Percentiles rank a stretch among this genome's conserved stretches.
Conservation (phyloP, 192 early-diverging fungal species). For the Umbelopsis sp. region DNA sequence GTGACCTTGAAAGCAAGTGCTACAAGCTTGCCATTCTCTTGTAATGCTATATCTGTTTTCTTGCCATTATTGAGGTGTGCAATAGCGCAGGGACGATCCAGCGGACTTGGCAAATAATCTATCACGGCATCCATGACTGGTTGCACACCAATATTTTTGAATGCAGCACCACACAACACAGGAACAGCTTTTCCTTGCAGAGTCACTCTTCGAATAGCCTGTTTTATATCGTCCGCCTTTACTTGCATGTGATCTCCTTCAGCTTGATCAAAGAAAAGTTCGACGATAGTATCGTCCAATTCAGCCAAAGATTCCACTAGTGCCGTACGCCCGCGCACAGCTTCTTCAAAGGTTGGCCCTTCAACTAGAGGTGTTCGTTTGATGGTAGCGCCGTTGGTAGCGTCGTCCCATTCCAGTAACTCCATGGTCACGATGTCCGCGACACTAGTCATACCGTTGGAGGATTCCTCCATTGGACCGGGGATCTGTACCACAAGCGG, state of each 20-base stretch:
- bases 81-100: conserved; percentile 64
- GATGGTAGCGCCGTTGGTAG: conserved; percentile 50
- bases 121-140: conserved; percentile 87
- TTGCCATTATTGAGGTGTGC: conserved; percentile 56
- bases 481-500: conserved; percentile 82
- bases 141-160: conserved; percentile 91
- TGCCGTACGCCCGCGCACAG: conserved; percentile 58
- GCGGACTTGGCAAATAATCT: conserved; percentile 83
- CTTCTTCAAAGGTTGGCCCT: conserved; percentile 44
- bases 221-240: conserved; percentile 58
- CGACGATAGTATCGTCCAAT: conserved; percentile 82
- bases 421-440: conserved; percentile 80
- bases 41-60: conserved; percentile 43
- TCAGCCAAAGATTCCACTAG: conserved; percentile 86
- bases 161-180: conserved; percentile 86
- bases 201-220: conserved; percentile 74
- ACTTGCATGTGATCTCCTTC: conserved; percentile 78
- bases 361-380: conserved; percentile 41
- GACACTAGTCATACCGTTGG: conserved; percentile 61
- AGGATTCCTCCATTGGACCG: conserved; percentile 39
- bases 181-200: conserved; percentile 72
- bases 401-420: conserved; percentile 59
- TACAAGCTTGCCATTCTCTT: conserved; percentile 62
- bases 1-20: conserved; percentile 96
- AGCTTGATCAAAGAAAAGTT: conserved; percentile 73